Evolutionary conservation across 2,329 filamentous ascomycete species (phyloP).

Genomic region (Sporothrix pseudoabietina): DNA sequence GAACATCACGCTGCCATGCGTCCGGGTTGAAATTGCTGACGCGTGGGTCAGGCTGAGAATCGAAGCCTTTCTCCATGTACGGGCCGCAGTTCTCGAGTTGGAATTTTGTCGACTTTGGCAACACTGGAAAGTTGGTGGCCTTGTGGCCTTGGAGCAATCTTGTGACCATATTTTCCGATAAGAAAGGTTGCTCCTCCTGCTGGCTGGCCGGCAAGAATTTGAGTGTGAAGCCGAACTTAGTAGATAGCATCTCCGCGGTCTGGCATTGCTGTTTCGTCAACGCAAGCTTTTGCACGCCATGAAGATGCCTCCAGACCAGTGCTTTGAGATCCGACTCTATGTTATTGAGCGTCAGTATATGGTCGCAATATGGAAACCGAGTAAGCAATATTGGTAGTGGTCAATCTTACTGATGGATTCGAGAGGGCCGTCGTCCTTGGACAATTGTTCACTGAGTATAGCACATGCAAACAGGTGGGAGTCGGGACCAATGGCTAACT

Average conservation of each 20-base stretch:
- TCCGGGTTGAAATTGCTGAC: slow-evolving; percentile 69
- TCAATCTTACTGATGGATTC: neutral
- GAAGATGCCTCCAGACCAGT: neutral
- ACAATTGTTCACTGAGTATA: slow-evolving; percentile 37
- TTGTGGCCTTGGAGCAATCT: neutral
- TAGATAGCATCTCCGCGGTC: neutral
- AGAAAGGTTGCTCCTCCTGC: neutral
- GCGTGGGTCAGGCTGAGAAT: slow-evolving; percentile 66
- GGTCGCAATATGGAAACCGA: neutral
- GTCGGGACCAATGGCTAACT: slow-evolving; percentile 40
- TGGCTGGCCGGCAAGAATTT: neutral
- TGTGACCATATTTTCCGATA: neutral
- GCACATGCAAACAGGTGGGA: slow-evolving; percentile 44
- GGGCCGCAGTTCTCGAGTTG: slow-evolving; percentile 70
- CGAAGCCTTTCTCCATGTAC: slow-evolving; percentile 74
- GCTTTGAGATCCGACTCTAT: neutral
- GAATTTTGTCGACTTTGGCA: slow-evolving; percentile 50
- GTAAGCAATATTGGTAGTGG: neutral
- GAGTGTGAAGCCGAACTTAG: neutral
- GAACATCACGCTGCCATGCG: slow-evolving; percentile 72
- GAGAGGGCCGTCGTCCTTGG: neutral
- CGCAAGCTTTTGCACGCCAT: neutral
- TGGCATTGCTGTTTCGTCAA: neutral
- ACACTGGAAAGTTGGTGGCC: neutral
- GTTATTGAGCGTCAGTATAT: neutral